Percentiles rank a stretch among this genome's conserved stretches.
phyloP scores from a whole-genome alignment of 2,329 filamentous ascomycete species.

The Stagonosporopsis vannaccii region DNA sequence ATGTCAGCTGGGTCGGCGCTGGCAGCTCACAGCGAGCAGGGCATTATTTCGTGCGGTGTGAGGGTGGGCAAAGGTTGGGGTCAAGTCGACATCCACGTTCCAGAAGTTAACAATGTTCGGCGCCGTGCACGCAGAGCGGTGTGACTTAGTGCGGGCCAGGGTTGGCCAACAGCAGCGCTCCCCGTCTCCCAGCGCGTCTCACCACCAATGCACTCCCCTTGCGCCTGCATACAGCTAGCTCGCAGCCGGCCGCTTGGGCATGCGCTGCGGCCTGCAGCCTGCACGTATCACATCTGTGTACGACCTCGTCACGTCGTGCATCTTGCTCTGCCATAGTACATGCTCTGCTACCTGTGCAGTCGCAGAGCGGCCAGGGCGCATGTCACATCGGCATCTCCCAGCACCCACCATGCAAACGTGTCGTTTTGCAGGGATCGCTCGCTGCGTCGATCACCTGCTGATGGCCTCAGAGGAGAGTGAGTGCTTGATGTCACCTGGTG shows the following conservation, averaged over 20 bases:
- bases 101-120: slow-evolving; percentile 22
- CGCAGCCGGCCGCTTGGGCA: slow-evolving; percentile 3
- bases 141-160: slow-evolving; percentile 6
- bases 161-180: slow-evolving; percentile 9
- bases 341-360: slow-evolving; percentile 1
- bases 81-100: slow-evolving; percentile 15
- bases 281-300: slow-evolving; percentile 5
- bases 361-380: not conserved
- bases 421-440: slow-evolving; percentile 15
- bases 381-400: slow-evolving; percentile 3
- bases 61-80: slow-evolving; percentile 3
- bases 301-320: slow-evolving; percentile 8
- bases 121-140: slow-evolving; percentile 19
- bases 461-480: not conserved
- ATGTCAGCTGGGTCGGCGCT: slow-evolving; percentile 31
- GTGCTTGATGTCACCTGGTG: not conserved
- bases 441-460: slow-evolving; percentile 12
- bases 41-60: slow-evolving; percentile 31
- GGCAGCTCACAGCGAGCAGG: slow-evolving; percentile 37
- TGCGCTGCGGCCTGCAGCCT: slow-evolving; percentile 4
- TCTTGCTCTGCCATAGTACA: too few relatives aligned
- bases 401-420: slow-evolving; percentile 15
- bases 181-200: slow-evolving; percentile 10
- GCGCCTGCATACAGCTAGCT: slow-evolving; percentile 10
- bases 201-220: slow-evolving; percentile 18